A percentile compares a stretch with the other conserved stretches of the same genome.
These are phyloP conservation scores for Cenococcum geophilum DNA, from an alignment of 495 filamentous ascomycete genomes.

Conservation along the genomic window DNA sequence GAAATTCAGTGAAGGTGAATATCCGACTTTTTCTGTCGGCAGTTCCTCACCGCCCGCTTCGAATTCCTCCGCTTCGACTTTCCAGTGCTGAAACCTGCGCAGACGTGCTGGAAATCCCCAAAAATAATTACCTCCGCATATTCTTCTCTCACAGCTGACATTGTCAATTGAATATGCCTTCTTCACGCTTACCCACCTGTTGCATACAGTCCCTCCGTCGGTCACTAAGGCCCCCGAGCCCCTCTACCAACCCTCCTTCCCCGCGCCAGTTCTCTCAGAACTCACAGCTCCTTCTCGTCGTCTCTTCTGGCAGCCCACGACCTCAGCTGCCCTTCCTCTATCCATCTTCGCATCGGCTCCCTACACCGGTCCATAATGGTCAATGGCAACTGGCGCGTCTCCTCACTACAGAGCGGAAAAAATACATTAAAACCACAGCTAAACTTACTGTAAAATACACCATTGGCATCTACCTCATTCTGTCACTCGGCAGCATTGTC, in stretches of 20 bases:
- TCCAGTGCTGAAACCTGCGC: neutral
- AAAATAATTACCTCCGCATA: neutral
- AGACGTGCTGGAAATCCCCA: neutral
- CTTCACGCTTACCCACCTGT: constrained; percentile 2
- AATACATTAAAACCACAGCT: constrained; percentile 59
- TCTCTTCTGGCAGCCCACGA: constrained; percentile 47
- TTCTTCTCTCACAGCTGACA: neutral
- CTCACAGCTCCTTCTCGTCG: constrained; percentile 38
- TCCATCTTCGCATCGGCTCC: constrained; percentile 41
- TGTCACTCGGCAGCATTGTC: constrained; percentile 48
- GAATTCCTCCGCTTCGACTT: too few species aligned
- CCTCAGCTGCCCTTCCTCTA: constrained; percentile 77
- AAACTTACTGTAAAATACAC: constrained; percentile 56
- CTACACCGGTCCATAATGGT: constrained; percentile 42
- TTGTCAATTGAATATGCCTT: constrained; percentile 15
- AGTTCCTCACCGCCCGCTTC: neutral
- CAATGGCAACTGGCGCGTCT: constrained; percentile 58
- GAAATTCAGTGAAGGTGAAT: neutral
- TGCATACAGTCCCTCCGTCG: constrained; percentile 15
- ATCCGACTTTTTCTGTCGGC: constrained; percentile 19
- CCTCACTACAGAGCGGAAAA: constrained; percentile 68
- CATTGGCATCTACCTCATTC: constrained; percentile 50
- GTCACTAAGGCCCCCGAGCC: constrained; percentile 13
- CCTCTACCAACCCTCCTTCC: constrained; percentile 3
- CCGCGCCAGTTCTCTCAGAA: constrained; percentile 30